Evolutionary conservation across 2,329 filamentous ascomycete species (phyloP), one percentile per base, ranked within the genome.

Genomic region (Diaporthe longicolla): DNA sequence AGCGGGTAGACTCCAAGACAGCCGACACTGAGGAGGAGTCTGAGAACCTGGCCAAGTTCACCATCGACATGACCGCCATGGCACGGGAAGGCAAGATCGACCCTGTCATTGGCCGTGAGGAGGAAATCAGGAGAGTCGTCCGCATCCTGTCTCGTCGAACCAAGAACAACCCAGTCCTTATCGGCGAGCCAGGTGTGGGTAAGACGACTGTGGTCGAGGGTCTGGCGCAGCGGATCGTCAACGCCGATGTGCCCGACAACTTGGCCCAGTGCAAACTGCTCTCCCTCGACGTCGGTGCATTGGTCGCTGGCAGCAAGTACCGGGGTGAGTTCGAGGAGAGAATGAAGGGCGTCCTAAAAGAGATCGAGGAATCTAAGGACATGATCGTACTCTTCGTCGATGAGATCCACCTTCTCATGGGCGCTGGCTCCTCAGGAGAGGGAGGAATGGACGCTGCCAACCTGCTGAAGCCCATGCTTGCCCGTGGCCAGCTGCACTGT

Each of bases 391-490:
- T 99, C 76, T 99, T 99, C 79, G 97, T 99, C 78, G 97, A 99
- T 84, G 97, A 99, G 84, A 99, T 99, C 77, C 97, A 99, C 86
- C 89, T 99, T 76, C 92, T 99, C 76, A 99, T 99, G 97, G 97
- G 97, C 74, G 97, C 97, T 77, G 97, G 97, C 75, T 92, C 95
- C 50, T 96, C 94, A 71, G 97, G 97, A 73, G 96, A 98, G 83
- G 97, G 97, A 77, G 97, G 97, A 79, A 99, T 99, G 97, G 97
- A 99, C 82, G 97, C 97, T 66, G 97, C 97, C 80, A 99, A 99
- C 83, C 87, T 99, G 79, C 89, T 99, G 77, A 99, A 99, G 87
- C 97, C 97, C 73, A 98, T 98, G 96, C 90, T 99, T 78, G 97
- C 97, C 75, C 93, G 97, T 81, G 97, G 97, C 71, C 96, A 98